Evolutionary conservation across 2,329 filamentous ascomycete species (phyloP), one percentile per base, ranked within the genome.

Genomic region (Aspergillus novofumigatus): DNA sequence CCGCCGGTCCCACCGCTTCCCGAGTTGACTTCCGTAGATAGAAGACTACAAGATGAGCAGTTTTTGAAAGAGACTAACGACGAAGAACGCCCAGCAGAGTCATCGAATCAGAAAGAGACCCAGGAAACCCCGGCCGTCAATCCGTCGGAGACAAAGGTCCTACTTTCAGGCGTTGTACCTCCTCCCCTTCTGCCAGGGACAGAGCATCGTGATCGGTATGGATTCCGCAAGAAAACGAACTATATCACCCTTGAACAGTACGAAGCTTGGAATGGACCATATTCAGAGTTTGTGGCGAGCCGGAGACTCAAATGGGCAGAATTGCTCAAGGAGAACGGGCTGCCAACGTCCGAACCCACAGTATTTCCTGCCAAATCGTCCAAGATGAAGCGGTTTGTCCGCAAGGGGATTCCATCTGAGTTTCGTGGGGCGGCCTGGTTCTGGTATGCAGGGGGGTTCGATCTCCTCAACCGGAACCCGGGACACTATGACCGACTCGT

Each of bases 371-470:
- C 88, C 1, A 88, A 87, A 53, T 90, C 86, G 51, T 84, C 87
- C 49, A 96, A 95, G 74, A 86, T 94, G 47, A 96, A 95, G 75
- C 84, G 92, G 20, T 97, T 94, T 70, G 85, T 96, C 51, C 86
- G 92, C 52, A 97, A 97, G 74, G 93, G 93, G 17, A 93, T 97
- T 51, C 93, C 93, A 3, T 91, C 92, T 0, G 91, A 96, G 63
- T 96, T 92, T 86, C 86, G 93, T 67, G 93, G 93, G n/a, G 89
- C 90, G 5, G 93, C 93, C 49, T 97, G 93, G 93, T 97, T 96
- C 73, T 97, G 90, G 77, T 97, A 97, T 71, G 91, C 92, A 10
- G 91, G 91, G 21, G 93, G 93, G 1, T 91, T 91, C 25, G 86
- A 87, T 49, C 88, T 91, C 62, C 73, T 96, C 58, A 83, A 86